Evolutionary conservation across 192 early-diverging fungal genomes (phyloP).

Genomic region (Umbelopsis isabellina): DNA sequence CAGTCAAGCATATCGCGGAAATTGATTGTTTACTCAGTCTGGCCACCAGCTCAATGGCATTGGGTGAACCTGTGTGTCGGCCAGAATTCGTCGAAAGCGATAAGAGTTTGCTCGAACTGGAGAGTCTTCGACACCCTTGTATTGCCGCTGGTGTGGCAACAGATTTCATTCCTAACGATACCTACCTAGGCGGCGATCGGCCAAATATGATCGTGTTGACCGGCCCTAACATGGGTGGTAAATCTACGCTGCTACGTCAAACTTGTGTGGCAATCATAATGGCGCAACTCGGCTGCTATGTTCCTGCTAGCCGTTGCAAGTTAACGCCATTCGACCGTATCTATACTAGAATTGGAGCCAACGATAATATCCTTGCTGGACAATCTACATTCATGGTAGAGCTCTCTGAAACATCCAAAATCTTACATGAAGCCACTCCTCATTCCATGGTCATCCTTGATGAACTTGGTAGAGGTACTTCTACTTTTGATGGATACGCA

Average conservation of each 20-base stretch:
- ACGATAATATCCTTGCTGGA: conserved; percentile 94
- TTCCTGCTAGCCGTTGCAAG: conserved; percentile 78
- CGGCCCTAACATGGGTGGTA: conserved; percentile 99
- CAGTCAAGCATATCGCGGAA: conserved; percentile 78
- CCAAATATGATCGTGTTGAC: conserved; percentile 88
- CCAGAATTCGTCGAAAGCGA: conserved; percentile 81
- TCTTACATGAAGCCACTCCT: conserved; percentile 88
- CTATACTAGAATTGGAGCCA: conserved; percentile 97
- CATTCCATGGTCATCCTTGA: conserved; percentile 94
- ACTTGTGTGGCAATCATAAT: conserved; percentile 93
- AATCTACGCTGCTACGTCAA: conserved; percentile 95
- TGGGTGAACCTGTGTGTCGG: conserved; percentile 84
- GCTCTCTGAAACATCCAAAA: conserved; percentile 90
- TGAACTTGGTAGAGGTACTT: conserved; percentile 97
- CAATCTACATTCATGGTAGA: conserved; percentile 98
- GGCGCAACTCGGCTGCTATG: conserved; percentile 95
- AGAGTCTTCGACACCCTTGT: conserved; percentile 94
- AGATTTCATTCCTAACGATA: conserved; percentile 97
- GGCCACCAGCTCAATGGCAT: conserved; percentile 57
- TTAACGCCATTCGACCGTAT: conserved; percentile 90
- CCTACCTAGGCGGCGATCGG: conserved; percentile 66
- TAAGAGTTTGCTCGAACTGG: conserved; percentile 72
- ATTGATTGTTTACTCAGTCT: conserved; percentile 87
- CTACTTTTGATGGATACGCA: conserved; percentile 95
- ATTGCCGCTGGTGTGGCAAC: conserved; percentile 63